A percentile compares a stretch with the other conserved stretches of the same genome.
Conservation (phyloP, 2,329 filamentous ascomycete genomes). For the Fusarium kyushuense region DNA sequence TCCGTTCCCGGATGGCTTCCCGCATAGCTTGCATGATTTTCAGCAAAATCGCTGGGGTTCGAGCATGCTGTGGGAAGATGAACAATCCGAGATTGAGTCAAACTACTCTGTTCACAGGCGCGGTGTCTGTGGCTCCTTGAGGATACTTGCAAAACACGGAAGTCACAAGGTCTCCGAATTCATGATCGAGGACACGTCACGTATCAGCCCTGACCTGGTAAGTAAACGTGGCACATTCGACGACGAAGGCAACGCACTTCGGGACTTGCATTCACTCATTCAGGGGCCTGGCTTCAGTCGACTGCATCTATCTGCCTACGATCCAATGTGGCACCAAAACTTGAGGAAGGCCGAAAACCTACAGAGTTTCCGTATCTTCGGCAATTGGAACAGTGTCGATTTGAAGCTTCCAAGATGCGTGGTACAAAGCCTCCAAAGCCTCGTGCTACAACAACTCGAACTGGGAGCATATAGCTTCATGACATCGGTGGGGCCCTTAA, state of each 20-base stretch:
- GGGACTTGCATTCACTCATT: not conserved
- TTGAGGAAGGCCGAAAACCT: not conserved
- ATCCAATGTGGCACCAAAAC: not conserved
- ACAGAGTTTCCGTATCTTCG: too few species aligned
- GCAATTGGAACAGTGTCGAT: too few species aligned
- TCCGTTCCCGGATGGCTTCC: not conserved
- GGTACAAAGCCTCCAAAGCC: conserved; percentile 45
- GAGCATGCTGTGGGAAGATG: too few species aligned
- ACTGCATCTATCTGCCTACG: not conserved
- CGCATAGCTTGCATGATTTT: not conserved
- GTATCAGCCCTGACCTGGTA: too few species aligned
- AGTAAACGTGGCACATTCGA: too few species aligned
- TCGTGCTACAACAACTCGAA: conserved; percentile 10
- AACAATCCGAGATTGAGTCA: too few species aligned
- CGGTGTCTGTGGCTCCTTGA: not conserved
- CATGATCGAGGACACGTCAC: not conserved
- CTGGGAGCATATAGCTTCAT: conserved; percentile 41
- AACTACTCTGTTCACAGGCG: not conserved
- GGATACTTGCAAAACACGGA: not conserved
- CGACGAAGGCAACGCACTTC: too few species aligned
- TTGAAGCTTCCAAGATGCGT: not conserved
- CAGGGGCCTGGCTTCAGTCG: not conserved
- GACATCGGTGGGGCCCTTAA: not conserved
- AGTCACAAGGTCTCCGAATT: not conserved
- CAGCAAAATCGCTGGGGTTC: too few species aligned